Evolutionary conservation across 495 filamentous ascomycete genomes (phyloP), one percentile per base, ranked within the genome.

Genomic region (Letharia columbiana): DNA sequence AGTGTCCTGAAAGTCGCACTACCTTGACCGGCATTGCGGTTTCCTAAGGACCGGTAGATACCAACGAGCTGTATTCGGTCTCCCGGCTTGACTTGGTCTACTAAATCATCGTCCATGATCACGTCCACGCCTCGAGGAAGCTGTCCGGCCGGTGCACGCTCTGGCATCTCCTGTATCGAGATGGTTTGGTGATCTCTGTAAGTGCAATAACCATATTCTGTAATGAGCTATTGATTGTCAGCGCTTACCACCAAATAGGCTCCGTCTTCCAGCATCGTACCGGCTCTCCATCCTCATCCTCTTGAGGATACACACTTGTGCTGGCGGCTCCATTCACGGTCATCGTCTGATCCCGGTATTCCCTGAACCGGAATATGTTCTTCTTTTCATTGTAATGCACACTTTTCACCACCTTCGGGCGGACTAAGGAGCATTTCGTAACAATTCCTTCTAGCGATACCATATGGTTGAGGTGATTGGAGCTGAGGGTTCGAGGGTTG

Each of bases 111-210:
- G 69, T 99, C 94, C 69, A 98, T 77, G 65, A 99, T 91, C 28
- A 99, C 92, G 77, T 99, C 94, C n/a, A 98, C 94, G 58, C 92
- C 91, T 65, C 94, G 86, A 66, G 94, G 94, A 70, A 99, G 84
- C 80, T 98, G 94, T 58, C 94, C 94, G 62, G 94, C 93, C 39
- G 94, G 94, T 35, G 94, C 94, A 71, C 94, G 83, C 75, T 99
- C 94, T 18, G 94, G 94, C 94, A 99, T 99, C 82, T 99, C 94
- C 80, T 99, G 94, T 71, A 99, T 96, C 1, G 94, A 98, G 59
- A 99, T 91, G 23, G 91, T 92, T 74, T 99, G 94, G 75, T 99
- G 95, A 74, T 99, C 94, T 73, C 93, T 84, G 75, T 97, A 99
- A 28, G 88, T 94, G 75, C 87, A 94, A 76, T 95, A 91, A 12